These are phyloP conservation scores for Leishmania tarentolae DNA, from an alignment of 208 protist species.

Conservation along the genomic window DNA sequence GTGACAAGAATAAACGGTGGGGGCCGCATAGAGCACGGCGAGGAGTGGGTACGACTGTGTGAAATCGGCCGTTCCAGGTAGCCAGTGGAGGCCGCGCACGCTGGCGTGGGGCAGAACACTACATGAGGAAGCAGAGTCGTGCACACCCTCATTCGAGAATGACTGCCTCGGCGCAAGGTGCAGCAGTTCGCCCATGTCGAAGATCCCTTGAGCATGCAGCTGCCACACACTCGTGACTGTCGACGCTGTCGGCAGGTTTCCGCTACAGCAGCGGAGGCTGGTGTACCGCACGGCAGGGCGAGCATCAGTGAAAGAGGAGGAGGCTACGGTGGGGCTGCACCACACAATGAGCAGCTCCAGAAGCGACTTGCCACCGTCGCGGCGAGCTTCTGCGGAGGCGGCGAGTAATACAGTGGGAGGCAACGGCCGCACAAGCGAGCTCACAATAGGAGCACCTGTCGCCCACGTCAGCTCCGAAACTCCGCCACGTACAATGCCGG, in stretches of 20 bases:
- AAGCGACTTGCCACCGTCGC: not conserved
- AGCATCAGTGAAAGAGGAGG: not conserved
- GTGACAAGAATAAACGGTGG: not conserved
- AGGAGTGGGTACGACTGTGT: slow-evolving; percentile 39
- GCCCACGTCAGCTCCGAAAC: not conserved
- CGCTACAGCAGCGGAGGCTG: not conserved
- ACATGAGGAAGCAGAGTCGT: not conserved
- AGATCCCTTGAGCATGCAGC: slow-evolving; percentile 2
- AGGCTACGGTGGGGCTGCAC: slow-evolving; percentile 3
- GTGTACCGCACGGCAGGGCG: not conserved
- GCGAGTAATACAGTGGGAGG: not conserved
- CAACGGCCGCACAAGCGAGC: slow-evolving; percentile 5
- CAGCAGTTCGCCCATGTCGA: slow-evolving; percentile 18
- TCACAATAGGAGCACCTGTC: slow-evolving; percentile 7
- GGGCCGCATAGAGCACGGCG: slow-evolving; percentile 37
- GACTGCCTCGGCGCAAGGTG: not conserved
- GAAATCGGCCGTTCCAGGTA: slow-evolving; percentile 34
- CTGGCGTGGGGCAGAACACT: not conserved
- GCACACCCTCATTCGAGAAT: not conserved
- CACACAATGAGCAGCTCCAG: slow-evolving; percentile 13
- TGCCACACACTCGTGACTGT: not conserved
- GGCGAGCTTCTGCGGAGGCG: not conserved
- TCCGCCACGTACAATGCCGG: not conserved
- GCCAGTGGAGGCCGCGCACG: slow-evolving; percentile 43
- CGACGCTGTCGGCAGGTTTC: not conserved